Conservation (phyloP, 371 early-diverging fungal genomes). For the Cokeromyces recurvatus region DNA sequence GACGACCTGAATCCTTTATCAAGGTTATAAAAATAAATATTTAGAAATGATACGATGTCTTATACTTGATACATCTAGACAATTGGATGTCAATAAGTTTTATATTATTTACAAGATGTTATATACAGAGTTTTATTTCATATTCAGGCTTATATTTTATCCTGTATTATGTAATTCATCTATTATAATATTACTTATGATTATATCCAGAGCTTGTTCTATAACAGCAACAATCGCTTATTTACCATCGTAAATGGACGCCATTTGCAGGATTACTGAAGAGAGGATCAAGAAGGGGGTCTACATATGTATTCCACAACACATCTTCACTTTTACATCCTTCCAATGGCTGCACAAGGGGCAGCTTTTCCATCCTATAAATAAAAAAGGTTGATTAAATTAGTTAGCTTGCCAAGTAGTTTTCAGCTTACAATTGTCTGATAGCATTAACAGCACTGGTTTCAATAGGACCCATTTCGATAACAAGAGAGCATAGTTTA, state of each 20-base stretch:
- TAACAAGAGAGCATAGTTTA: constrained; percentile 5
- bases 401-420: constrained; percentile 4
- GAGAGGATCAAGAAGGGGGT: constrained; percentile 2
- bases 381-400: constrained; percentile 3
- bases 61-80: too few relatives aligned
- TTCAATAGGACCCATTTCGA: constrained; percentile 1
- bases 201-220: too few relatives aligned
- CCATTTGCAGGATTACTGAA: constrained; percentile 6
- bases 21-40: too few relatives aligned
- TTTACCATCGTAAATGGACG: constrained; percentile 3
- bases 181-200: too few relatives aligned
- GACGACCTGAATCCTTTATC: too few relatives aligned
- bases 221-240: constrained; percentile 1
- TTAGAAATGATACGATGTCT: too few relatives aligned
- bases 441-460: background rate
- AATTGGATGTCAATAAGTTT: too few relatives aligned
- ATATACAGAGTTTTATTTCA: too few relatives aligned
- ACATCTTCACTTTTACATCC: background rate
- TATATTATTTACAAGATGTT: too few relatives aligned
- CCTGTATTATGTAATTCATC: too few relatives aligned
- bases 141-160: too few relatives aligned
- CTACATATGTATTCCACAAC: background rate
- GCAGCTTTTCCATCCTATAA: constrained; percentile 5
- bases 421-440: constrained; percentile 6
- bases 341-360: background rate